Evolutionary conservation across 2,329 filamentous ascomycete species (phyloP), one percentile per base, ranked within the genome.

Genomic region (Diaporthe batatas): DNA sequence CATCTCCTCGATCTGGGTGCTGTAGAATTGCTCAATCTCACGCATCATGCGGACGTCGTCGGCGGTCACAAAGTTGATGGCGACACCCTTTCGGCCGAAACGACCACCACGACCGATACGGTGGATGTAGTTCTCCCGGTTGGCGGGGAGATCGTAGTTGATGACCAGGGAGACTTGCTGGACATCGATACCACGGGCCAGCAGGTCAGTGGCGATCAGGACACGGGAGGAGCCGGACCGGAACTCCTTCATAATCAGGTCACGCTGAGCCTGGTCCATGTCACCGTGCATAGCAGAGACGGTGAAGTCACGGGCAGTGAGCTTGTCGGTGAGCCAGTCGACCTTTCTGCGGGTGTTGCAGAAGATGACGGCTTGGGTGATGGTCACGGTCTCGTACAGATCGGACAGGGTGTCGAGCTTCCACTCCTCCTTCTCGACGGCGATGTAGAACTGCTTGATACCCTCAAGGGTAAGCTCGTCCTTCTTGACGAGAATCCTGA

Each of bases 51-150:
- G 93, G 74, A 99, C 96, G 82, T 99, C 96, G 79, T 99, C 96
- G 80, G 94, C 97, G 3, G 96, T 99, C 77, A 99, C 96, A 81
- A 99, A 99, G 87, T 99, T 99, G 89, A 99, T 99, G 49, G 96
- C 96, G 77, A 99, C 96, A 89, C 96, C 96, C 88, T 99, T 99
- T 80, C 96, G 91, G 79, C 96, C 96, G 79, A 99, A 99, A 77
- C 96, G 91, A 78, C 96, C 96, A 81, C 94, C 96, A 81, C 96
- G 92, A 81, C 96, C 96, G 79, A 99, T 99, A 78, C 96, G 93
- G 87, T 99, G 96, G 83, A 99, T 98, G 84, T 99, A 99, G 87
- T 99, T 99, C 86, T 99, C 96, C 89, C 96, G 95, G 85, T 99
- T 98, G 84, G 93, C 96, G 4, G 96, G 96, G 73, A 99, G 88